Base-by-base conservation (phyloP, 148 eudicot species). In the Rhododendron griersonianum region DNA sequence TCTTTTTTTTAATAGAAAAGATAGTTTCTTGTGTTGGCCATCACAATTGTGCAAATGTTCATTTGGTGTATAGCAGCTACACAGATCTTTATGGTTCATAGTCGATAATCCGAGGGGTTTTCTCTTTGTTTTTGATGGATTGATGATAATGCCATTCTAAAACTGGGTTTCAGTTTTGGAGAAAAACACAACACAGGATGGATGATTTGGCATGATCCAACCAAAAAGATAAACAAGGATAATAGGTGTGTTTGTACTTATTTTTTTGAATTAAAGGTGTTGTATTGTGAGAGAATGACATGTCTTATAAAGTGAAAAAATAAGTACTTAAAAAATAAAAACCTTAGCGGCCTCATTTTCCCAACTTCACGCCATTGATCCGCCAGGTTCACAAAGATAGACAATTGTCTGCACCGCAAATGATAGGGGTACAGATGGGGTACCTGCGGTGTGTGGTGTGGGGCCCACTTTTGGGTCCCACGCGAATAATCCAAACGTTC, bases 1-100 rank as follows among this genome's bases (percentile, higher is more conserved):
- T 86, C 59, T 82, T 69, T 86, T 41, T 81, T 69, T 71, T 21
- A 71, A 11, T 30, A 28, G 85, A 9, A 0, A 76, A 39, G 65
- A 9, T 83, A 61, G 71, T 73, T 82, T 86, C 21, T 81, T 71
- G 57, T n/a, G 47, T 82, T 76, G 79, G 69, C 78, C 44, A n/a
- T 57, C 19, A 7, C 81, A 75, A 25, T 81, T 59, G 74, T 19
- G 83, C 35, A 18, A 81, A 81, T 41, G n/a, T 81, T 41, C 77
- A 47, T 25, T 63, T 50, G 51, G 48, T 84, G 86, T 55, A 76
- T 76, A 76, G 73, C 21, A 37, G 21, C 86, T 84, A 84, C 47
- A 74, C 44, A 19, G 44, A 50, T 48, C 59, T 33, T 84, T 84
- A 15, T 25, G 37, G 37, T 69, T 69, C 37, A 28, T 69, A n/a